Evolutionary conservation across 2,329 filamentous ascomycete species (phyloP).

Genomic region (Zasmidium cellare): DNA sequence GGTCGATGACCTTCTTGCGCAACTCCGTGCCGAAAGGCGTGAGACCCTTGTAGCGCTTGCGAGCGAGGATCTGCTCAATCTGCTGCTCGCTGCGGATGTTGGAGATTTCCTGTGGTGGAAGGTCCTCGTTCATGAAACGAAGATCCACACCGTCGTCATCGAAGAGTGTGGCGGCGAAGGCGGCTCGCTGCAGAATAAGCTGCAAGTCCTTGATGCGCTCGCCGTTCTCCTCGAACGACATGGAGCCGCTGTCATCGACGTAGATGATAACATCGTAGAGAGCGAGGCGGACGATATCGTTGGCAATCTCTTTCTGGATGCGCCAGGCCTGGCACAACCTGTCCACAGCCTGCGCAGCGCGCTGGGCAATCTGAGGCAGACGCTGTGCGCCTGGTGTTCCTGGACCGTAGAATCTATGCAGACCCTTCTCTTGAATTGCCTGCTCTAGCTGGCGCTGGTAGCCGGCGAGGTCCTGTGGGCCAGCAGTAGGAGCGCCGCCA

Average conservation of each 20-base stretch:
- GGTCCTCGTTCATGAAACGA: conserved; percentile 68
- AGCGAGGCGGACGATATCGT: conserved; percentile 62
- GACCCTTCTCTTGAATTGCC: conserved; percentile 60
- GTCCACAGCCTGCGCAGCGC: conserved; percentile 53
- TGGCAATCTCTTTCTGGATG: conserved; percentile 60
- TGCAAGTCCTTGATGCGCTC: conserved; percentile 66
- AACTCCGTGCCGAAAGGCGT: conserved; percentile 67
- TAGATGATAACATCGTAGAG: conserved; percentile 65
- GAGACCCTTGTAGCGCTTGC: conserved; percentile 64
- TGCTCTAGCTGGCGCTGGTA: conserved; percentile 59
- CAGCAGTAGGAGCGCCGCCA: conserved; percentile 35
- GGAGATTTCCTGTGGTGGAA: conserved; percentile 49
- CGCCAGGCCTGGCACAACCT: conserved; percentile 58
- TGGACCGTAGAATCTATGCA: conserved; percentile 61
- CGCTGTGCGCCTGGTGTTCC: conserved; percentile 50
- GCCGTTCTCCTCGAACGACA: conserved; percentile 67
- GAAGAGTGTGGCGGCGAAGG: conserved; percentile 67
- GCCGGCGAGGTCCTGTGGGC: conserved; percentile 49
- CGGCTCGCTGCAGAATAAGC: conserved; percentile 63
- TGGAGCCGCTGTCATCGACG: conserved; percentile 69
- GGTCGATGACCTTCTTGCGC: conserved; percentile 63
- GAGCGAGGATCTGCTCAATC: conserved; percentile 58
- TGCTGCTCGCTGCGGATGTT: conserved; percentile 59
- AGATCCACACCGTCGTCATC: conserved; percentile 67
- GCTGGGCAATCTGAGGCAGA: conserved; percentile 48